phyloP scores from a whole-genome alignment of 371 early-diverging fungal genomes.

The Mortierella sp. region DNA sequence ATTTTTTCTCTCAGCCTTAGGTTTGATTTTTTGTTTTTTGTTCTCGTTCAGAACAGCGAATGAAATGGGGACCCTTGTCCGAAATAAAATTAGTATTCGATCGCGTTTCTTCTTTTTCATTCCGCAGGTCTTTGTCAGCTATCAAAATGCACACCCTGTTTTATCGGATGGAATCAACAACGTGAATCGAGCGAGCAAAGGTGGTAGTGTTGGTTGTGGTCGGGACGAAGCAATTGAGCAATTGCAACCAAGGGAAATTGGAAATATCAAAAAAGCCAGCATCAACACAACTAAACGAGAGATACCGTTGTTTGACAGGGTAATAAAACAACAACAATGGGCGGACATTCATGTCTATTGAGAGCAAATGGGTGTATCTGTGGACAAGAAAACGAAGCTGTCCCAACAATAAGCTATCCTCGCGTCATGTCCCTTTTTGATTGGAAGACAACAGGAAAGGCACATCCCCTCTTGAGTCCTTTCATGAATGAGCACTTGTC shows the following conservation, averaged over 20 bases:
- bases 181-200: neutral
- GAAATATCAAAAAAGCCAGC: neutral
- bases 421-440: neutral
- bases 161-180: neutral
- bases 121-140: neutral
- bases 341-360: neutral
- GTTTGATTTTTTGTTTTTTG: neutral
- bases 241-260: neutral
- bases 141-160: neutral
- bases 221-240: neutral
- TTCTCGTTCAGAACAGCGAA: neutral
- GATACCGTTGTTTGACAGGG: neutral
- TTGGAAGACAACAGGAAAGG: neutral
- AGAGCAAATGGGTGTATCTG: neutral
- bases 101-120: neutral
- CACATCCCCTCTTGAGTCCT: neutral
- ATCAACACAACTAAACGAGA: neutral
- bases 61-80: neutral
- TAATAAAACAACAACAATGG: neutral
- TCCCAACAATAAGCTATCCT: neutral
- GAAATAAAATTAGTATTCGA: neutral
- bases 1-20: neutral
- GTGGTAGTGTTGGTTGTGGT: neutral
- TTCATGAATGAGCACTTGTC: neutral
- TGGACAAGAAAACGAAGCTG: neutral